Evolutionary conservation across 768 basidiomycete genomes (phyloP).

Genomic region (Amanita polypyramis): DNA sequence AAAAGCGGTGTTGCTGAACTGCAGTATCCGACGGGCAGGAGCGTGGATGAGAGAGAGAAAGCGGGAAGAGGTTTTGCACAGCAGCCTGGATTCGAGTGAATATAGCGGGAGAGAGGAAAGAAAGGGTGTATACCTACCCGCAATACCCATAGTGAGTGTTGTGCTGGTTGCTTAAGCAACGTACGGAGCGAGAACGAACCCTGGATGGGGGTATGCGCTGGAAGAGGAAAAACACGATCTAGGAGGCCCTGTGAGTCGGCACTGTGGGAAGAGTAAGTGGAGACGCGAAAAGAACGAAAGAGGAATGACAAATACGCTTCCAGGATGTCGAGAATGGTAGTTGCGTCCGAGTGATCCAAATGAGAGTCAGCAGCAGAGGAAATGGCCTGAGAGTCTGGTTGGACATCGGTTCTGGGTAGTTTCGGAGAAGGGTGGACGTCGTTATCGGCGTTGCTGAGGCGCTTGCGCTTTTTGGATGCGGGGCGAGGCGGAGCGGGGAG

Average conservation of each 20-base stretch:
- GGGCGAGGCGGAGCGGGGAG: slow-evolving; percentile 14
- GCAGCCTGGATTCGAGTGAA: slow-evolving; percentile 34
- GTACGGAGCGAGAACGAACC: slow-evolving; percentile 40
- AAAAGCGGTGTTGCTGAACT: slow-evolving; percentile 63
- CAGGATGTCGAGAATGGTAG: slow-evolving; percentile 49
- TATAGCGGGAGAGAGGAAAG: slow-evolving; percentile 12
- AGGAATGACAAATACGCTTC: slow-evolving; percentile 31
- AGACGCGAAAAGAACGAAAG: background rate
- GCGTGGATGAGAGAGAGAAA: slow-evolving; percentile 50
- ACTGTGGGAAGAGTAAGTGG: slow-evolving; percentile 24
- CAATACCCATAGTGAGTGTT: slow-evolving; percentile 44
- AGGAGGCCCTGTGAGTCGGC: slow-evolving; percentile 68
- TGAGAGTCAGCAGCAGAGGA: slow-evolving; percentile 12
- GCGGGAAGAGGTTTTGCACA: slow-evolving; percentile 56
- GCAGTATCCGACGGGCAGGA: slow-evolving; percentile 54
- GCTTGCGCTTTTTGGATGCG: slow-evolving; percentile 61
- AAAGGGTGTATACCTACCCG: slow-evolving; percentile 31
- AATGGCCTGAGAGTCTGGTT: slow-evolving; percentile 11
- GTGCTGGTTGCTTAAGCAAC: slow-evolving; percentile 41
- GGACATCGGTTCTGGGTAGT: slow-evolving; percentile 28
- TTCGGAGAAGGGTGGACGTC: slow-evolving; percentile 43
- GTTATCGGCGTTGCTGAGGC: slow-evolving; percentile 26
- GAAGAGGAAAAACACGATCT: slow-evolving; percentile 65
- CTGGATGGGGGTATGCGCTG: slow-evolving; percentile 22
- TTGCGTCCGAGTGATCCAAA: slow-evolving; percentile 23